Evolutionary conservation across 148 eudicot genomes (phyloP).

Genomic region (Limonium bicolor): DNA sequence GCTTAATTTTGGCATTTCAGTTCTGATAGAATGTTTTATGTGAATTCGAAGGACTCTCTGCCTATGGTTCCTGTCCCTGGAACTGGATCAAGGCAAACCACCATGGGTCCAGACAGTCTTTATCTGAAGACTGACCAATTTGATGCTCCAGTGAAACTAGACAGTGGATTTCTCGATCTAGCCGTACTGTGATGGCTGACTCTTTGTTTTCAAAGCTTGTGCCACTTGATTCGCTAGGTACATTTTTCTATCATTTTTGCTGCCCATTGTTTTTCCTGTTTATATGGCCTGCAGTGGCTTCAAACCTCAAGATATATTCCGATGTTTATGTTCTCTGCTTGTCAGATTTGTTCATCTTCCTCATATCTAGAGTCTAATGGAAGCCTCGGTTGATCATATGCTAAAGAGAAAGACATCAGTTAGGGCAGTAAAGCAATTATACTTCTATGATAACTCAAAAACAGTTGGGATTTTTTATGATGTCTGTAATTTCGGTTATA

Average conservation of each 20-base stretch:
- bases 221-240: constrained; percentile 37
- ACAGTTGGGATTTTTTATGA: too few relatives aligned
- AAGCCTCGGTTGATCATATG: background rate
- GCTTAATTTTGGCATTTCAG: background rate
- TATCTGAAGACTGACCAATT: constrained; percentile 17
- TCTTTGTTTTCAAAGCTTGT: constrained; percentile 21
- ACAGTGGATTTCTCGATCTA: constrained; percentile 12
- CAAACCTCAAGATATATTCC: background rate
- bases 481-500: too few relatives aligned
- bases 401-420: background rate
- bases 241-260: constrained; percentile 2
- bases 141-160: constrained; percentile 21
- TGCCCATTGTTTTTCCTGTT: background rate
- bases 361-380: background rate
- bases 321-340: background rate
- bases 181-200: constrained; percentile 17
- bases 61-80: constrained; percentile 22
- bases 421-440: background rate
- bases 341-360: background rate
- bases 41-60: constrained; percentile 26
- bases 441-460: too few relatives aligned
- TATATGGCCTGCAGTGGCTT: background rate
- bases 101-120: constrained; percentile 14
- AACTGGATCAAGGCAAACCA: constrained; percentile 25
- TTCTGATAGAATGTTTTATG: background rate